Conservation (phyloP, 2,329 filamentous ascomycete genomes). For the Trichoderma sp. region DNA sequence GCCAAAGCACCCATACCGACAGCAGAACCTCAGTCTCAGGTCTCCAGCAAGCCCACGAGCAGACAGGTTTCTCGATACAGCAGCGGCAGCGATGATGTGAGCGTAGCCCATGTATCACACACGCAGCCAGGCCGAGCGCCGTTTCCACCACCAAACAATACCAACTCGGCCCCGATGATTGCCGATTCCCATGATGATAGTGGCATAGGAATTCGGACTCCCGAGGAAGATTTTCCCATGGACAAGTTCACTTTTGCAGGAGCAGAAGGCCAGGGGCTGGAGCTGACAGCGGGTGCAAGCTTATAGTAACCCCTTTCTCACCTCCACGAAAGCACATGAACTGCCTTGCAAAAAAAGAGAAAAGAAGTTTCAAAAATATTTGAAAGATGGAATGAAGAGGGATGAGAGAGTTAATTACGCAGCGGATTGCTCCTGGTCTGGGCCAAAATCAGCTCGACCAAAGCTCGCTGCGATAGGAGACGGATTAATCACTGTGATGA, state of each 20-base stretch:
- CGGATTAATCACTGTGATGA: conserved; percentile 32
- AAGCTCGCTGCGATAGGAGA: conserved; percentile 27
- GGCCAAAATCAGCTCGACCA: neutral
- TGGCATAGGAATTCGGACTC: conserved; percentile 70
- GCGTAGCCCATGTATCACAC: conserved; percentile 47
- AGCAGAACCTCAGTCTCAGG: conserved; percentile 36
- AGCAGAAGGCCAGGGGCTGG: conserved; percentile 38
- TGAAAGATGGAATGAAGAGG: neutral
- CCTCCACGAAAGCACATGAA: neutral
- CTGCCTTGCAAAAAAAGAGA: neutral
- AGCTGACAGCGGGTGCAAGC: conserved; percentile 27
- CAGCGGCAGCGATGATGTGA: conserved; percentile 49
- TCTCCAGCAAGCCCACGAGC: conserved; percentile 39
- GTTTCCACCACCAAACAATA: conserved; percentile 48
- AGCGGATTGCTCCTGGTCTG: neutral
- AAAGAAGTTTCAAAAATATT: neutral
- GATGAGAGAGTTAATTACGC: neutral
- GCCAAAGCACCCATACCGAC: conserved; percentile 37
- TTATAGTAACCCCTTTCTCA: neutral
- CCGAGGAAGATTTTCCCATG: conserved; percentile 64
- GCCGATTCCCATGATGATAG: conserved; percentile 66
- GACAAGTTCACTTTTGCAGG: conserved; percentile 57
- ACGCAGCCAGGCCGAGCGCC: conserved; percentile 52
- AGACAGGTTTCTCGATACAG: conserved; percentile 43
- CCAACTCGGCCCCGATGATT: conserved; percentile 42